A percentile compares a stretch with the other conserved stretches of the same genome.
phyloP scores from a whole-genome alignment of 805 yeast genomes.

The Sugiyamaella qingdaonensis region DNA sequence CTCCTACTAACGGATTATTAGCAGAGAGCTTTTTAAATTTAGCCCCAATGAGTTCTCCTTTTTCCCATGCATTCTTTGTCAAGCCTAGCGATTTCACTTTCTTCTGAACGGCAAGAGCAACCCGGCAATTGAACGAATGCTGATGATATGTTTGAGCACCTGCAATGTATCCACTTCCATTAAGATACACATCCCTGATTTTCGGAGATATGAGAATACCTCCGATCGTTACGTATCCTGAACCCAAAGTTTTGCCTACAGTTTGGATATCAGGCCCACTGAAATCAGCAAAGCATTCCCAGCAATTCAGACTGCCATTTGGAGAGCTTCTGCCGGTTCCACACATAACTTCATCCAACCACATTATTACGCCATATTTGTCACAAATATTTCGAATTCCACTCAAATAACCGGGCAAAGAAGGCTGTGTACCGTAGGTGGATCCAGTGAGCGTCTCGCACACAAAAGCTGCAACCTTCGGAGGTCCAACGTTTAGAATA shows the following conservation, averaged over 20 bases:
- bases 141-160: conserved; percentile 50
- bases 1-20: conserved; percentile 44
- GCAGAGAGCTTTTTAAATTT: conserved; percentile 36
- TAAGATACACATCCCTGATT: conserved; percentile 36
- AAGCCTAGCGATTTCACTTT: conserved; percentile 35
- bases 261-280: conserved; percentile 44
- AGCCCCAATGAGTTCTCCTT: conserved; percentile 42
- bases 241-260: conserved; percentile 47
- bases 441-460: conserved; percentile 48
- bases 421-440: conserved; percentile 44
- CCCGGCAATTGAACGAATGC: conserved; percentile 45
- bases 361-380: conserved; percentile 48
- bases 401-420: conserved; percentile 45
- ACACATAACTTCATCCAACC: conserved; percentile 56
- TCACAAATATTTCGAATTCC: conserved; percentile 46
- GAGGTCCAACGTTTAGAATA: conserved; percentile 42
- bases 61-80: conserved; percentile 41
- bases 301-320: conserved; percentile 45
- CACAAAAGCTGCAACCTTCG: conserved; percentile 41
- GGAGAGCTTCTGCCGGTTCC: conserved; percentile 44
- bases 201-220: conserved; percentile 43
- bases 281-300: conserved; percentile 43
- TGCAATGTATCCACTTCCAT: conserved; percentile 39
- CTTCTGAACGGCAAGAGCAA: conserved; percentile 41
- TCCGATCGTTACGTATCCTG: conserved; percentile 46